Evolutionary conservation across 345 rosid species (phyloP).

Genomic region (Eucalyptus regnans): DNA sequence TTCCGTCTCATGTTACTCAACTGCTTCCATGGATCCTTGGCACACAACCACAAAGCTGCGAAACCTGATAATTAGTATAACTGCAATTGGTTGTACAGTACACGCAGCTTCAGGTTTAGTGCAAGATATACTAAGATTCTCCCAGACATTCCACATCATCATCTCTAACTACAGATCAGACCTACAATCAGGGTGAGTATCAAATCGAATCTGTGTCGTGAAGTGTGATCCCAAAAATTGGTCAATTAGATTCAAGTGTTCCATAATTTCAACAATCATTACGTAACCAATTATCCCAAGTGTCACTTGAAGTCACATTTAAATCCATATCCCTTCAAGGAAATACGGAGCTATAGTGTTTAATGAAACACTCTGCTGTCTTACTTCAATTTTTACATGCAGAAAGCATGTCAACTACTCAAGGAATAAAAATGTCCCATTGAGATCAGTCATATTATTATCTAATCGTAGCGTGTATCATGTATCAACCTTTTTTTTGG

Average conservation of each 20-base stretch:
- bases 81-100: background rate
- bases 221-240: background rate
- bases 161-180: background rate
- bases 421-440: background rate
- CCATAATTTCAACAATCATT: background rate
- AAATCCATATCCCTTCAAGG: background rate
- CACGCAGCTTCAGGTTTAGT: background rate
- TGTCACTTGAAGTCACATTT: background rate
- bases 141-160: background rate
- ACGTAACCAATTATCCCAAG: background rate
- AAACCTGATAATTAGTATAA: background rate
- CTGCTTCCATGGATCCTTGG: background rate
- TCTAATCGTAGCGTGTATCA: background rate
- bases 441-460: background rate
- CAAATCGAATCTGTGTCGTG: background rate
- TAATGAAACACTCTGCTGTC: background rate
- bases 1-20: background rate
- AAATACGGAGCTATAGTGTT: background rate
- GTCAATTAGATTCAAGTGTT: background rate
- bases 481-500: background rate
- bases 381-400: background rate
- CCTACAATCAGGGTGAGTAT: background rate
- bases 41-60: background rate
- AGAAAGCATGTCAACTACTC: background rate
- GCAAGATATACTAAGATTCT: background rate